phyloP scores from a whole-genome alignment of 2,329 filamentous ascomycete genomes.

The Aspergillus brasiliensis region DNA sequence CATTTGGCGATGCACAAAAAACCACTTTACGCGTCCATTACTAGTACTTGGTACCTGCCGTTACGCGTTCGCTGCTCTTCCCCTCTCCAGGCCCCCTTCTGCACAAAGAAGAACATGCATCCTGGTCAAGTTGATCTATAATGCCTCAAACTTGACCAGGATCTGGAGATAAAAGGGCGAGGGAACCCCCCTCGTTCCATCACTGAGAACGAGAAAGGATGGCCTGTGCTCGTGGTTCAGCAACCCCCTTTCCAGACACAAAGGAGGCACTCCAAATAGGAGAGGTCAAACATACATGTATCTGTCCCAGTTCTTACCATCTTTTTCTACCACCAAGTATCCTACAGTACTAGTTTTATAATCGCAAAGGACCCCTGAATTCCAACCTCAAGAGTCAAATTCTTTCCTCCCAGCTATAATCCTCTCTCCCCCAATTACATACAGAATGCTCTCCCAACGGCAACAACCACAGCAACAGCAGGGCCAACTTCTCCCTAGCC shows the following conservation, averaged over 20 bases:
- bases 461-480: slow-evolving; percentile 3
- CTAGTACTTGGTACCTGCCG: slow-evolving; percentile 17
- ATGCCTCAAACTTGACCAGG: neutral
- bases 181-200: neutral
- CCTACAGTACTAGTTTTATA: slow-evolving; percentile 4
- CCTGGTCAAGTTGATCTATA: neutral
- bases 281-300: slow-evolving; percentile 11
- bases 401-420: neutral
- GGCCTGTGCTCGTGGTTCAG: neutral
- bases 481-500: neutral
- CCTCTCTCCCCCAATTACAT: neutral
- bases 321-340: slow-evolving; percentile 3
- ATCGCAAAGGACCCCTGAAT: slow-evolving; percentile 10
- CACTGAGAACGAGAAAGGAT: neutral
- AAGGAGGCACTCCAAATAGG: neutral
- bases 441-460: neutral
- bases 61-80: slow-evolving; percentile 30
- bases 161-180: neutral
- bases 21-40: slow-evolving; percentile 35
- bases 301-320: slow-evolving; percentile 9
- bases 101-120: neutral
- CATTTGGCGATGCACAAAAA: slow-evolving; percentile 38
- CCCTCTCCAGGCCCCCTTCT: slow-evolving; percentile 15
- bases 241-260: slow-evolving; percentile 1
- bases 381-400: neutral